A percentile compares a stretch with the other conserved stretches of the same genome.
These are phyloP conservation scores for Nemania abortiva DNA, from an alignment of 2,329 filamentous ascomycete species.

Conservation along the genomic window DNA sequence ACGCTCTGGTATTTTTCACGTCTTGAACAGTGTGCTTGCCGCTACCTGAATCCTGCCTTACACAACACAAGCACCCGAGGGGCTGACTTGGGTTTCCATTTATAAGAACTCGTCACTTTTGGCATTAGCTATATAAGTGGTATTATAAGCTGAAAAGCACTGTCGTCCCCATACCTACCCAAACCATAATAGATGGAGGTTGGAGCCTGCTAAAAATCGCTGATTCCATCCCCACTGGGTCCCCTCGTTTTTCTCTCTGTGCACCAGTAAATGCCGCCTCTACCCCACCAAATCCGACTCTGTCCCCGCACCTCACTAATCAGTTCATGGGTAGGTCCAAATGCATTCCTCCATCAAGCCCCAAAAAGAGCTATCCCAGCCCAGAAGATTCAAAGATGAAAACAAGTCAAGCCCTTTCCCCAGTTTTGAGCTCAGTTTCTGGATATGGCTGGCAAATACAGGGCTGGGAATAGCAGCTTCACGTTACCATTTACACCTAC, in stretches of 20 bases:
- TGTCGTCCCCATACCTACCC: background rate
- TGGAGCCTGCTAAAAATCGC: background rate
- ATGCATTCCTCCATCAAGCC: background rate
- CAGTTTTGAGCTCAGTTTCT: background rate
- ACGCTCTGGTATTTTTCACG: slow-evolving; percentile 34
- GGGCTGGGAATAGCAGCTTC: background rate
- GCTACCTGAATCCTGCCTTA: background rate
- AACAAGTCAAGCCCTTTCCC: background rate
- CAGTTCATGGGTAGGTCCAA: slow-evolving; percentile 1
- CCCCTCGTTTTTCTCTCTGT: slow-evolving; percentile 21
- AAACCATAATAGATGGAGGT: background rate
- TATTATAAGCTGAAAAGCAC: background rate
- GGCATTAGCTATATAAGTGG: too few species aligned
- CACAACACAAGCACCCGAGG: background rate
- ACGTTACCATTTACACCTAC: background rate
- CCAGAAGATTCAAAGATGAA: background rate
- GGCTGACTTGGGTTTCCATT: background rate
- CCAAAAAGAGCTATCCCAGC: slow-evolving; percentile 7
- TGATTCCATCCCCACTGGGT: background rate
- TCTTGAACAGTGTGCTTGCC: slow-evolving; percentile 3
- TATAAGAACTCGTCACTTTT: background rate
- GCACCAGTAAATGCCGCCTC: slow-evolving; percentile 11
- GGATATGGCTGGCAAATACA: background rate
- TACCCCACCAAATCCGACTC: slow-evolving; percentile 30
- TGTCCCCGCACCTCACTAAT: slow-evolving; percentile 27